These are phyloP conservation scores for Amylostereum chailletii DNA, from an alignment of 1,284 basidiomycete species.

Conservation along the genomic window DNA sequence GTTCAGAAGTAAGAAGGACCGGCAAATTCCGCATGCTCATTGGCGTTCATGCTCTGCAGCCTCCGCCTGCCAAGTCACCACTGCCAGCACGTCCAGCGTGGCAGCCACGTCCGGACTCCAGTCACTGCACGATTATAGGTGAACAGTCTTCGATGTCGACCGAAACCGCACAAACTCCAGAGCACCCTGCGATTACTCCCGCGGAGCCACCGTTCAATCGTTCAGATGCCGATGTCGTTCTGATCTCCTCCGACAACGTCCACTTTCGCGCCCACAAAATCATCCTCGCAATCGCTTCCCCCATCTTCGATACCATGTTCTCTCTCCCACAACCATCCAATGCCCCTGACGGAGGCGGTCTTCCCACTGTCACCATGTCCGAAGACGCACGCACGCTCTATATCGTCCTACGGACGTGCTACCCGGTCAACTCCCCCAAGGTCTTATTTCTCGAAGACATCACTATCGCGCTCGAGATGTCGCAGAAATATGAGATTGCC, in stretches of 20 bases:
- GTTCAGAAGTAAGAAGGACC: too few species aligned
- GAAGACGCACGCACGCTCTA: conserved; percentile 1
- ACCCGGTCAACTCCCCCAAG: background rate
- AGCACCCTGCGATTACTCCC: too few species aligned
- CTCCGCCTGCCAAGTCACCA: too few species aligned
- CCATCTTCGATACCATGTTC: conserved; percentile 13
- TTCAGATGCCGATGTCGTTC: conserved; percentile 8
- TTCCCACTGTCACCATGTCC: background rate
- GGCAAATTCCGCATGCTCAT: too few species aligned
- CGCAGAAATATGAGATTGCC: conserved; percentile 8
- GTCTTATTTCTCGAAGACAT: background rate
- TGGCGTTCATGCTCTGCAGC: too few species aligned
- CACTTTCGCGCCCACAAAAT: conserved; percentile 13
- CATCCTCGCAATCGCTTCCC: conserved; percentile 15
- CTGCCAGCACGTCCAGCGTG: too few species aligned
- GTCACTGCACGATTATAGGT: too few species aligned
- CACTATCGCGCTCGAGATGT: conserved; percentile 5
- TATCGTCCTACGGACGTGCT: background rate
- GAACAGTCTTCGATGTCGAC: too few species aligned
- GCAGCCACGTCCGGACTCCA: too few species aligned
- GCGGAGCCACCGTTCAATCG: background rate
- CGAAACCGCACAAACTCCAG: too few species aligned
- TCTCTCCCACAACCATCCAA: conserved; percentile 5
- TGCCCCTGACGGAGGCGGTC: background rate
- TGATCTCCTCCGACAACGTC: conserved; percentile 7